Conservation (phyloP, 1,139 yeast species). For the Debaryomyces sp. region DNA sequence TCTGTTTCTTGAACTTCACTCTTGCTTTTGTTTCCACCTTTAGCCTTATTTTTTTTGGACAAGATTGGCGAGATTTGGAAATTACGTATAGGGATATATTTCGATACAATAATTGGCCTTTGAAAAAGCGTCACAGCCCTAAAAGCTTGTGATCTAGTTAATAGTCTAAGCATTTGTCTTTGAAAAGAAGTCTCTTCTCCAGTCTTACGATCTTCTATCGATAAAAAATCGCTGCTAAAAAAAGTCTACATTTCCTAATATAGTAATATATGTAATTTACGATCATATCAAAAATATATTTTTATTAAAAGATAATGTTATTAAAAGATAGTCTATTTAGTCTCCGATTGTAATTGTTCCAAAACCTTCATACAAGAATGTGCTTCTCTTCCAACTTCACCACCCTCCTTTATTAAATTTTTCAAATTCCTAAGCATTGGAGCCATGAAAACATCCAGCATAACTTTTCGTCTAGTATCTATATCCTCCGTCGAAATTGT, state of each 20-base stretch:
- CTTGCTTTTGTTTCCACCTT: constrained; percentile 19
- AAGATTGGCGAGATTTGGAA: constrained; percentile 11
- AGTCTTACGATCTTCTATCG: not conserved
- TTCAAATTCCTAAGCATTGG: constrained; percentile 56
- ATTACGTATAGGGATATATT: constrained; percentile 3
- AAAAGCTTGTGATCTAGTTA: not conserved
- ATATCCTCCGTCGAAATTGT: constrained; percentile 55
- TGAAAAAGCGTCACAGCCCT: not conserved
- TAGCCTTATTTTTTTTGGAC: constrained; percentile 19
- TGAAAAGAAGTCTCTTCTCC: not conserved
- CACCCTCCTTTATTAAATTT: constrained; percentile 66
- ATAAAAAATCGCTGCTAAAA: not conserved
- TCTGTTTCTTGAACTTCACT: constrained; percentile 18
- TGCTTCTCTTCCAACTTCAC: constrained; percentile 69
- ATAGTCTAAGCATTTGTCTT: not conserved
- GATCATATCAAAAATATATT: not conserved
- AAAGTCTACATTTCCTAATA: constrained; percentile 1
- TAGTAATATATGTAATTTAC: not conserved
- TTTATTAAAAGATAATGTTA: no score
- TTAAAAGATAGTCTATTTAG: not conserved
- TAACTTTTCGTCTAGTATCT: constrained; percentile 59
- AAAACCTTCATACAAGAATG: constrained; percentile 30
- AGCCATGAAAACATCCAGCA: constrained; percentile 53
- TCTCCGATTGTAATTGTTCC: constrained; percentile 7
- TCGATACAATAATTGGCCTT: not conserved